A percentile compares a stretch with the other conserved stretches of the same genome.
Evolutionary conservation across 2,329 filamentous ascomycete species (phyloP).

Genomic region (Cordyceps javanica): DNA sequence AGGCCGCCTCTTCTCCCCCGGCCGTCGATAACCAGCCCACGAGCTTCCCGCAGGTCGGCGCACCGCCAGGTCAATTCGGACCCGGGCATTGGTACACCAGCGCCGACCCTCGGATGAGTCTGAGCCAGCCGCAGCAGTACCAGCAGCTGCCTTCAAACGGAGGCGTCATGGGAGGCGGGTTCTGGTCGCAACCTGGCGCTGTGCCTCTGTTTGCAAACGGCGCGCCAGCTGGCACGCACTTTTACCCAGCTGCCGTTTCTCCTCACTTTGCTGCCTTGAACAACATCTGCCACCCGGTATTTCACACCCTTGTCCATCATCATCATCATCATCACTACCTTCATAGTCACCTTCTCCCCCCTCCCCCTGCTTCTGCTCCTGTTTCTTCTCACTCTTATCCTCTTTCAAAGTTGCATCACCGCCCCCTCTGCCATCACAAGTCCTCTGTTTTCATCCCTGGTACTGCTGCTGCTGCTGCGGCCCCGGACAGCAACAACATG

Average conservation of each 20-base stretch:
- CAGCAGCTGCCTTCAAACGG: constrained; percentile 1
- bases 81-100: constrained; percentile 11
- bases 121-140: constrained; percentile 7
- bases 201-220: constrained; percentile 11
- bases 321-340: background rate
- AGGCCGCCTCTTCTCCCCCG: background rate
- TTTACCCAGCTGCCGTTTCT: constrained; percentile 1
- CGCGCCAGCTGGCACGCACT: constrained; percentile 10
- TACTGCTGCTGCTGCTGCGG: constrained; percentile 11
- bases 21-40: constrained; percentile 11
- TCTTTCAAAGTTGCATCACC: background rate
- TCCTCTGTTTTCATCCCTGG: constrained; percentile 14
- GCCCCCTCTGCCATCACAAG: constrained; percentile 13
- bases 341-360: background rate
- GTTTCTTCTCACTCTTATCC: background rate
- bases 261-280: constrained; percentile 11
- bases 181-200: background rate
- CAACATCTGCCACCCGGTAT: constrained; percentile 12
- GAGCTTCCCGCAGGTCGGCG: constrained; percentile 11
- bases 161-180: constrained; percentile 1
- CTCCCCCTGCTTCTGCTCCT: background rate
- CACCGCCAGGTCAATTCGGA: constrained; percentile 6
- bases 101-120: constrained; percentile 8
- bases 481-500: constrained; percentile 20
- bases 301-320: constrained; percentile 1